Conservation (phyloP, 2,329 filamentous ascomycete species). For the Diaporthe sp. region DNA sequence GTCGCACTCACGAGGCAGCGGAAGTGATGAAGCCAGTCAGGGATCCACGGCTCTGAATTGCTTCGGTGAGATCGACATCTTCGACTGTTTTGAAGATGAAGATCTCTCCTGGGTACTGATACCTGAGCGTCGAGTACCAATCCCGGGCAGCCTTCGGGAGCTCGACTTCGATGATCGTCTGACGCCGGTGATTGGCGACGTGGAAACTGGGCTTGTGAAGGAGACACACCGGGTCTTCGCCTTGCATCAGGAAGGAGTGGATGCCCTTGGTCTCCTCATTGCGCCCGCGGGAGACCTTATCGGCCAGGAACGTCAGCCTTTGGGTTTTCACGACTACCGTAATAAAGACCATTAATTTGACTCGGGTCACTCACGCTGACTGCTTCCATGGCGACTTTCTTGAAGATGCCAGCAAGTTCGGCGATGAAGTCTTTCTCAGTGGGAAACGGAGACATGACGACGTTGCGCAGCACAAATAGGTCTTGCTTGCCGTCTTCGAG, state of each 20-base stretch:
- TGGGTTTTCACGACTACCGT: neutral
- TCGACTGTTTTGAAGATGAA: conserved; percentile 14
- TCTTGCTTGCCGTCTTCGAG: conserved; percentile 46
- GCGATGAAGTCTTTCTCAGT: conserved; percentile 52
- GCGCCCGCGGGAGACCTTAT: conserved; percentile 44
- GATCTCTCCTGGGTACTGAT: conserved; percentile 38
- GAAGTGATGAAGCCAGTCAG: conserved; percentile 1
- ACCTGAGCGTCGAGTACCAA: conserved; percentile 44
- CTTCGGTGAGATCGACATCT: conserved; percentile 38
- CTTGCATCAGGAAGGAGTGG: conserved; percentile 52
- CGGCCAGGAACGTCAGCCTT: neutral
- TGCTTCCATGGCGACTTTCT: conserved; percentile 44
- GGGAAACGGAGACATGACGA: conserved; percentile 59
- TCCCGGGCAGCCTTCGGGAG: conserved; percentile 33
- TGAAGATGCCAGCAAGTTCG: conserved; percentile 47
- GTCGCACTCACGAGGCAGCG: neutral
- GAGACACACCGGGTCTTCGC: conserved; percentile 46
- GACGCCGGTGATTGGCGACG: conserved; percentile 51
- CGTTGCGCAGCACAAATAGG: conserved; percentile 57
- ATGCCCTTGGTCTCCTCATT: conserved; percentile 47
- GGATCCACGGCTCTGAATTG: conserved; percentile 37
- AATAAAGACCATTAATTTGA: neutral
- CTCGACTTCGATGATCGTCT: conserved; percentile 48
- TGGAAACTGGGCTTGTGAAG: conserved; percentile 52
- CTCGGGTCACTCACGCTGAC: conserved; percentile 10